Base-by-base conservation (phyloP, 2,329 filamentous ascomycete genomes). In the Ilyonectria sp. region DNA sequence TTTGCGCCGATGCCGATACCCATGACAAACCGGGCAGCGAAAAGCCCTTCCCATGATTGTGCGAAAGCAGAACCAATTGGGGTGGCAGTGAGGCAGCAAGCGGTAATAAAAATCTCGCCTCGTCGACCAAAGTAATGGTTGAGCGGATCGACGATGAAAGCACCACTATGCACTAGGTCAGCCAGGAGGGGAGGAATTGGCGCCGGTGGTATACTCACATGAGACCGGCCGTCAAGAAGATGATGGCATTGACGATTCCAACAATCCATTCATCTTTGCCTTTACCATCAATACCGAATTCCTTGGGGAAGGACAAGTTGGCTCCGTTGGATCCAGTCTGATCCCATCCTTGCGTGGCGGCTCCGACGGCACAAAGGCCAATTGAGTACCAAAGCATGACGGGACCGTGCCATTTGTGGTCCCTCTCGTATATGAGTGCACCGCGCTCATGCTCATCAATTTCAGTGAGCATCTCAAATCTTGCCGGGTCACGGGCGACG, bases 1-100 rank as follows among this genome's bases (percentile, higher is more conserved):
- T 92, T 92, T 35, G 88, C 85, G 6, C 91, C 91, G 71, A 92
- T 91, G 1, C 89, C 91, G 33, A 94, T 87, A 0, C 92, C 92
- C 71, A 93, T 85, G 21, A 90, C 81, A 70, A 93, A 90, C 23
- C 92, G 87, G 10, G 89, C 89, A 46, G 90, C 83, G 65, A 94
- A 87, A 66, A 93, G 85, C 52, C 90, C 86, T 79, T 86, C 87
- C 91, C 91, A 93, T 2, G 85, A 88, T 64, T 91, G 86, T 6
- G 87, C 86, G 62, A 91, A 90, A 31, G 61, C 75, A 55, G 73
- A 75, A 89, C 54, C 89, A 77, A 49, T 90, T 79, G 56, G 77
- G 0, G 73, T 75, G 2, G 73, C 73, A 11, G 69, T 71, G 13
- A 75, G 65, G 58, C 71, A 73, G 49, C 90, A 90, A 4, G 90